phyloP scores from a whole-genome alignment of 2,329 filamentous ascomycete species.

The Drechslerella coelobrocha region DNA sequence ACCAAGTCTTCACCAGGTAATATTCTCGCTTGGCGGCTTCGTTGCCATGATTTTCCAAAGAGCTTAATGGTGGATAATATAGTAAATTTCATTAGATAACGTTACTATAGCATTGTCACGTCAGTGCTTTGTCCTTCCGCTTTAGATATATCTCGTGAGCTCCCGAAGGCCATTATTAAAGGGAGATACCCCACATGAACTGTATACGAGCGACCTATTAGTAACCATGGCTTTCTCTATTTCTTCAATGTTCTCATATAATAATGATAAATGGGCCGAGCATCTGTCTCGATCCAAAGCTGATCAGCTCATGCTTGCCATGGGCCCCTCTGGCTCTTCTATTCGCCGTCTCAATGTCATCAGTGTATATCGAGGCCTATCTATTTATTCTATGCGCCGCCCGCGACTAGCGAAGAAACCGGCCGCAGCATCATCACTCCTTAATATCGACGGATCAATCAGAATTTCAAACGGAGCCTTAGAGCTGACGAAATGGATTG shows the following conservation, averaged over 20 bases:
- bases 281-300: slow-evolving; percentile 12
- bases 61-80: too few species aligned
- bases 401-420: slow-evolving; percentile 1
- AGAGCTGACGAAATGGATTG: slow-evolving; percentile 31
- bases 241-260: slow-evolving; percentile 16
- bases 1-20: too few species aligned
- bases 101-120: slow-evolving; percentile 12
- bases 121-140: neutral
- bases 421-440: neutral
- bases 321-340: slow-evolving; percentile 18
- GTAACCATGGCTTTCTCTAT: neutral
- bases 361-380: slow-evolving; percentile 3
- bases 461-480: slow-evolving; percentile 25
- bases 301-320: slow-evolving; percentile 17
- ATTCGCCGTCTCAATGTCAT: slow-evolving; percentile 14
- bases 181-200: neutral
- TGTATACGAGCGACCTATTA: neutral
- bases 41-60: too few species aligned
- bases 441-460: neutral
- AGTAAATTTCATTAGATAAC: slow-evolving; percentile 16
- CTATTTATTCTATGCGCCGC: neutral
- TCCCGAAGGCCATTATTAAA: neutral
- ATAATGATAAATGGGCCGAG: slow-evolving; percentile 14
- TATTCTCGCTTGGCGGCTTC: too few species aligned
- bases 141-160: neutral